phyloP scores from a whole-genome alignment of 2,329 filamentous ascomycete genomes.

The Zasmidium angulare region DNA sequence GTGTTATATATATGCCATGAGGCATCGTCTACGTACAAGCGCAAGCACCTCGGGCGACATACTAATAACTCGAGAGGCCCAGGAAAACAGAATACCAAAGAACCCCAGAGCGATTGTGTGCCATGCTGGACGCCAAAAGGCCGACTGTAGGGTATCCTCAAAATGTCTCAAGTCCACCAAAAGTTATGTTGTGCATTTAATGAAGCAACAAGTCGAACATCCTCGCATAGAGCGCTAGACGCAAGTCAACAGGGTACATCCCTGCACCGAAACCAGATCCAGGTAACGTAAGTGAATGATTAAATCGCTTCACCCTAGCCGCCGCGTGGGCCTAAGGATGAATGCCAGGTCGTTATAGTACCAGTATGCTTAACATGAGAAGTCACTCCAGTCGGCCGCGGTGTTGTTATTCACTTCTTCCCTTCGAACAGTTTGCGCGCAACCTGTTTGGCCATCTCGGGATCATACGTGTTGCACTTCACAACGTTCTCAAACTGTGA shows the following conservation, averaged over 20 bases:
- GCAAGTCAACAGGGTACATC: not conserved
- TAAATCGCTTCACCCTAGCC: not conserved
- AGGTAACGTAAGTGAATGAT: not conserved
- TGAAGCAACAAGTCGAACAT: too few relatives aligned
- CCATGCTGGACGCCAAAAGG: not conserved
- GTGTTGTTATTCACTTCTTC: conserved; percentile 10
- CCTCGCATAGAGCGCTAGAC: not conserved
- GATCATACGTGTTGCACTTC: conserved; percentile 16
- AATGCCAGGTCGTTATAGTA: not conserved
- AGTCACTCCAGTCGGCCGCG: not conserved
- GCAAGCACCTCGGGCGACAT: too few relatives aligned
- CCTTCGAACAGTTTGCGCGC: conserved; percentile 19
- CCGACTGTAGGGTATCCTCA: not conserved
- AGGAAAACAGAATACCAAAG: not conserved
- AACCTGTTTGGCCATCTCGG: conserved; percentile 20
- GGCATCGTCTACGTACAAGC: too few relatives aligned
- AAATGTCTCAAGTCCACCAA: not conserved
- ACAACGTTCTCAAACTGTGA: conserved; percentile 18
- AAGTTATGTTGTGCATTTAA: too few relatives aligned
- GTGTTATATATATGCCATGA: too few relatives aligned
- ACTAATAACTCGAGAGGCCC: too few relatives aligned
- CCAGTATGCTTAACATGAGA: not conserved
- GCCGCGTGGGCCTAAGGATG: not conserved
- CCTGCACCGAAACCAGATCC: not conserved
- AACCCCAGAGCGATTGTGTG: not conserved